A percentile compares a stretch with the other conserved stretches of the same genome.
Conservation (phyloP, 768 basidiomycete genomes). For the Ramaria rubella region DNA sequence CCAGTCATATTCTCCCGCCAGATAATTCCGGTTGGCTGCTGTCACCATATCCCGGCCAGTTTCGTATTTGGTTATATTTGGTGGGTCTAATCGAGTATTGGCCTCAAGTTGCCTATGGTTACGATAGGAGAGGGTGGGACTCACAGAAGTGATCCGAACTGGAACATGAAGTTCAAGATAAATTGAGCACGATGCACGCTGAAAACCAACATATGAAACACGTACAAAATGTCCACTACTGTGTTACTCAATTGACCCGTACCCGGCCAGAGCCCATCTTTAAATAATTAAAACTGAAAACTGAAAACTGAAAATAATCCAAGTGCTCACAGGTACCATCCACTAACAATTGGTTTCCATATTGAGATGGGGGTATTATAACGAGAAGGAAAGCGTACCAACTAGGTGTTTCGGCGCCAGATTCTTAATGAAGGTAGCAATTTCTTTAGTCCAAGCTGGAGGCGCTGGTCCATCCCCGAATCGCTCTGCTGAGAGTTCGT, state of each 20-base stretch:
- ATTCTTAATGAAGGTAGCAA: slow-evolving; percentile 20
- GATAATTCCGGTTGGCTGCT: slow-evolving; percentile 15
- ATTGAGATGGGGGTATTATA: neutral
- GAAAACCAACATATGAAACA: neutral
- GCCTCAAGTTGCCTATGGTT: neutral
- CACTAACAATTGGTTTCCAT: neutral
- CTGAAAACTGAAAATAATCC: neutral
- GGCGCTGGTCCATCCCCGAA: slow-evolving; percentile 23
- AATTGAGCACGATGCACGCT: neutral
- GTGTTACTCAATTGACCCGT: slow-evolving; percentile 14
- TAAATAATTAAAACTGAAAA: neutral
- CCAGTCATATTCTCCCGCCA: slow-evolving; percentile 26
- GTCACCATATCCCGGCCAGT: slow-evolving; percentile 12
- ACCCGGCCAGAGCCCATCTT: slow-evolving; percentile 18
- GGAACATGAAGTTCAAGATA: neutral
- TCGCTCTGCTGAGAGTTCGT: slow-evolving; percentile 21
- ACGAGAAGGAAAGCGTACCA: slow-evolving; percentile 5
- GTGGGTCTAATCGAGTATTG: slow-evolving; percentile 11
- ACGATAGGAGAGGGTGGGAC: neutral
- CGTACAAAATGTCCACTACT: slow-evolving; percentile 19
- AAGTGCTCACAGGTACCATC: slow-evolving; percentile 17
- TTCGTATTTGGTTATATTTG: slow-evolving; percentile 16
- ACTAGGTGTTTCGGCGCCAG: slow-evolving; percentile 25
- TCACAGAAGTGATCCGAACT: slow-evolving; percentile 16
- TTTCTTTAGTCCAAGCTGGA: slow-evolving; percentile 20